Evolutionary conservation across 257 asterid species (phyloP).

Genomic region (Ballota nigra): DNA sequence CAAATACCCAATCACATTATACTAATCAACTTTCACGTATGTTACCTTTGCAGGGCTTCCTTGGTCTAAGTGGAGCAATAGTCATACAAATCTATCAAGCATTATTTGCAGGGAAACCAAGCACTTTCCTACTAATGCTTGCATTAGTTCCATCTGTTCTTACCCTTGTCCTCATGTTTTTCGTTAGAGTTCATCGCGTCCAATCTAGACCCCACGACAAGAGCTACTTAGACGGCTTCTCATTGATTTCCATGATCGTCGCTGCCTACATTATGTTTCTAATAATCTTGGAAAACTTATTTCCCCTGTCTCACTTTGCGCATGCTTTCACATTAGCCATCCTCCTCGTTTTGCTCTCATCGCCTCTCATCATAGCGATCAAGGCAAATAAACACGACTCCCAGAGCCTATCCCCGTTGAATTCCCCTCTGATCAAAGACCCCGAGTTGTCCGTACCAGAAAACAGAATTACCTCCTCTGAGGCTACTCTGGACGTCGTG

Average conservation of each 20-base stretch:
- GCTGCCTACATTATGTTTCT: slow-evolving; percentile 70
- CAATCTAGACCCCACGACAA: slow-evolving; percentile 38
- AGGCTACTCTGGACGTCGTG: slow-evolving; percentile 18
- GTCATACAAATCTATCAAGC: slow-evolving; percentile 74
- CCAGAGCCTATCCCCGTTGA: slow-evolving; percentile 1
- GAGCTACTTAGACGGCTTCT: slow-evolving; percentile 57
- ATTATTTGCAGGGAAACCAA: slow-evolving; percentile 63
- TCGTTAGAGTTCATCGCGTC: slow-evolving; percentile 48
- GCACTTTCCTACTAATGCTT: slow-evolving; percentile 69
- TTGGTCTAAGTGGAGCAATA: slow-evolving; percentile 93
- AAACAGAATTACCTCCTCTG: slow-evolving; percentile 28
- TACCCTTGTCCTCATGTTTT: slow-evolving; percentile 63
- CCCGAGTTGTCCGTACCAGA: slow-evolving; percentile 15
- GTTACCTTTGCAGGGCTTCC: slow-evolving; percentile 63
- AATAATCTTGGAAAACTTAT: slow-evolving; percentile 45
- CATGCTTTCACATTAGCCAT: slow-evolving; percentile 39
- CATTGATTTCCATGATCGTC: slow-evolving; percentile 50
- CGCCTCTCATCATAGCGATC: slow-evolving; percentile 49
- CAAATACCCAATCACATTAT: too few species aligned
- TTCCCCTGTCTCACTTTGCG: slow-evolving; percentile 46
- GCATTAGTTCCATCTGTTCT: slow-evolving; percentile 65
- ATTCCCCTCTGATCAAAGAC: slow-evolving; percentile 41
- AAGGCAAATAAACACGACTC: slow-evolving; percentile 40
- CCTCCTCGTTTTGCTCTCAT: slow-evolving; percentile 60
- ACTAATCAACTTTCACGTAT: too few species aligned